Percentiles rank a stretch among this genome's conserved stretches.
Evolutionary conservation across 768 basidiomycete genomes (phyloP).

Genomic region (Suillus subaureus): DNA sequence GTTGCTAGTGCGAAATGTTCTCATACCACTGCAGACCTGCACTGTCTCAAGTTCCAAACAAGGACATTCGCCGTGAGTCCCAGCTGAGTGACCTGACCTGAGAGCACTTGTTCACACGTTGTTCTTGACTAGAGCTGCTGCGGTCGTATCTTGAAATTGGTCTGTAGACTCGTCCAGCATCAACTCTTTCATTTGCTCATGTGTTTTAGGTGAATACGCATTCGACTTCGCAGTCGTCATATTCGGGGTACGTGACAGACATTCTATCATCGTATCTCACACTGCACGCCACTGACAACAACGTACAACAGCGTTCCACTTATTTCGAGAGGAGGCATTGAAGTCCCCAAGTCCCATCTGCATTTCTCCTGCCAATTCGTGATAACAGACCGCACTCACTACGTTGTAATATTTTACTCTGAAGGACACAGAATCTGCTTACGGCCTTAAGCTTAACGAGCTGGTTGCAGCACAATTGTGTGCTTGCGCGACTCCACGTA

Average conservation of each 20-base stretch:
- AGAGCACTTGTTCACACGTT: neutral
- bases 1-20: neutral
- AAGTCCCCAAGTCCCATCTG: neutral
- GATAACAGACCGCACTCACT: constrained; percentile 4
- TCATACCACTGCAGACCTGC: constrained; percentile 55
- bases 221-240: constrained; percentile 88
- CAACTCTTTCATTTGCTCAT: neutral
- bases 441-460: neutral
- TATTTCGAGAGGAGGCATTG: constrained; percentile 64
- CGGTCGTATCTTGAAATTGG: constrained; percentile 81
- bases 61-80: constrained; percentile 81
- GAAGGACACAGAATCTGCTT: neutral
- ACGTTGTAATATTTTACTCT: constrained; percentile 1
- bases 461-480: neutral
- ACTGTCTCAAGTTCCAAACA: constrained; percentile 78
- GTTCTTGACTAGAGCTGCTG: constrained; percentile 55
- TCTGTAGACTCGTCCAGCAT: constrained; percentile 33
- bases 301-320: constrained; percentile 56
- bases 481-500: constrained; percentile 3
- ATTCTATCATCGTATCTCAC: constrained; percentile 4
- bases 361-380: constrained; percentile 5
- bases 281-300: constrained; percentile 9
- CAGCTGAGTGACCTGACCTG: neutral
- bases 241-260: constrained; percentile 58
- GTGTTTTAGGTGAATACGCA: constrained; percentile 70